Evolutionary conservation across 2,329 filamentous ascomycete genomes (phyloP), one percentile per base, ranked within the genome.

Genomic region (Cercospora brassicicola): DNA sequence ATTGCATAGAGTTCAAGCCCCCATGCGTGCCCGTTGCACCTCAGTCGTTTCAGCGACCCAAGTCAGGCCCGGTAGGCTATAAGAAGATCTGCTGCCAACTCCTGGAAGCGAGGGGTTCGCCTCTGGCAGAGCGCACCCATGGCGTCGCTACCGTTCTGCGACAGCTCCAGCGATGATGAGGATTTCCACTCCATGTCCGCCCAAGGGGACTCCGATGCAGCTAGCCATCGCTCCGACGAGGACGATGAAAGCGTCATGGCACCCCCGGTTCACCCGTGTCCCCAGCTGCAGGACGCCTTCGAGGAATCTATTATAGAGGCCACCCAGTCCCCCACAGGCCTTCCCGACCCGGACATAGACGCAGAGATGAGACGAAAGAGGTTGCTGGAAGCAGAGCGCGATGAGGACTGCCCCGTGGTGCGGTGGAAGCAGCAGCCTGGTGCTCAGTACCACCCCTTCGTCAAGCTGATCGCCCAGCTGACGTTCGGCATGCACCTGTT

Each of bases 401-500:
- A 89, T 68, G 90, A 91, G 67, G 87, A 89, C 13, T 87, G 92
- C 77, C 61, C 62, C n/a, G 89, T 88, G 62, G 87, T 89, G 59
- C 81, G 87, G 77, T 97, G 94, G 93, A 88, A 90, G 67, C 89
- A 91, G 78, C 88, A 89, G 63, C 86, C 89, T 0, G 89, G 88
- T 53, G 92, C 95, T 77, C 87, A 88, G 75, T 90, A 93, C 76
- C 95, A 98, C 77, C 93, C 96, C 71, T 83, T 98, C 68, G 90
- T 90, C 84, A 97, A 97, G 81, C 87, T 97, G 59, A 87, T 96
- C 77, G 90, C 94, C 15, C 94, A 98, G 80, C 94, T 98, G 73
- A 90, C 93, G 1, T 98, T 98, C 79, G 94, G 95, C 20, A 90
- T 98, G 42, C 94, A 97, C 78, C 84, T 98, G 55, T 82, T 98